These are phyloP conservation scores for Podospora anserina DNA, from an alignment of 495 filamentous ascomycete species.

Conservation along the genomic window DNA sequence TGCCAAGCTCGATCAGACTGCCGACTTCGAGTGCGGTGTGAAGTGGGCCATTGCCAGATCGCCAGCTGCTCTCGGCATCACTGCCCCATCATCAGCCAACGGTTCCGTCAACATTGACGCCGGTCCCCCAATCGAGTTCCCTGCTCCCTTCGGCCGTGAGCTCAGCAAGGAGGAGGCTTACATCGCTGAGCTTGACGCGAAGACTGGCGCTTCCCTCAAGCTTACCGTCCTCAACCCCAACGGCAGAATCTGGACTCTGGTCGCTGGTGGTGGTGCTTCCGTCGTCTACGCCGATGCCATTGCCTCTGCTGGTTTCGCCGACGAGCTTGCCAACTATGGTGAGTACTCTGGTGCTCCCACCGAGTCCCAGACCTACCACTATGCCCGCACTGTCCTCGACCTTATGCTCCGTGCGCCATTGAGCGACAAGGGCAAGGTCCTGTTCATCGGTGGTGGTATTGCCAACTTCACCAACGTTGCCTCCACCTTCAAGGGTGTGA, in stretches of 20 bases:
- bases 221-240: conserved; percentile 89
- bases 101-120: conserved; percentile 90
- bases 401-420: conserved; percentile 92
- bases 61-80: conserved; percentile 79
- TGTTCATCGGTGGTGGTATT: conserved; percentile 99
- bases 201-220: conserved; percentile 98
- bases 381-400: conserved; percentile 93
- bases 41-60: conserved; percentile 97
- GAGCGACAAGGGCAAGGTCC: conserved; percentile 87
- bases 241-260: conserved; percentile 95
- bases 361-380: conserved; percentile 98
- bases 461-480: conserved; percentile 99
- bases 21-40: conserved; percentile 97
- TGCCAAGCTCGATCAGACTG: conserved; percentile 98
- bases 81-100: conserved; percentile 52
- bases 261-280: conserved; percentile 98
- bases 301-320: conserved; percentile 90
- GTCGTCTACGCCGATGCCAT: conserved; percentile 99
- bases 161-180: conserved; percentile 97
- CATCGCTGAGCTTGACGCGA: conserved; percentile 96
- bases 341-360: conserved; percentile 99
- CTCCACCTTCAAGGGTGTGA: conserved; percentile 99
- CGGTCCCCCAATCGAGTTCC: conserved; percentile 97
- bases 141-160: conserved; percentile 97
- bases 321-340: conserved; percentile 98